Base-by-base conservation (phyloP, 2,329 filamentous ascomycete species). In the Blastomyces silverae region DNA sequence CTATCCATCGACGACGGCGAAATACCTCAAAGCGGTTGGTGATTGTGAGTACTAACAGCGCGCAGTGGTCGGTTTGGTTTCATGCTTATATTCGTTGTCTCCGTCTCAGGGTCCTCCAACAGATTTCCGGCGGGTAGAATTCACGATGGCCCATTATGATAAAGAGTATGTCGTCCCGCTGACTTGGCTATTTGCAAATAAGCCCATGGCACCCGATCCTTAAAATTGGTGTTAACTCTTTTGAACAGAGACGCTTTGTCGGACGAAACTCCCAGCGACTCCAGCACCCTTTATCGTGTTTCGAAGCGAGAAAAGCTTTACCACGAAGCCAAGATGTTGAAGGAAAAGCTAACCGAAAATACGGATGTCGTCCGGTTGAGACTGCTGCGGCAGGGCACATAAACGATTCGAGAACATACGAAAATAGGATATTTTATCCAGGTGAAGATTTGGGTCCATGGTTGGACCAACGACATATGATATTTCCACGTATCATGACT, bases 121-220 rank as follows among this genome's bases (percentile, higher is more conserved):
- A 34, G 73, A 80, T 69, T 79, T 80, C 65, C 73, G 77, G 48
- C 78, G 77, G 64, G 76, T 79, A 69, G 73, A 79, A 65, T 66
- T 76, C 65, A 74, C 74, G 58, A 68, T 75, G 20, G 48, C n/a
- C 75, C 72, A 65, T 37, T 48, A 42, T 46, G 53, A 63, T 22
- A 48, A 63, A 17, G 59, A 61, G 59, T 61, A 61, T 44, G 59
- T 61, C 42, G 8, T 7, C 31, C 25, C 6, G 20, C 50, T 46
- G 20, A 34, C 20, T 61, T 50, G 20, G 8, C 17, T 50, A 15
- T 39, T 28, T 31, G 39, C 57, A 31, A 20, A 15, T 39, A 48
- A 20, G 13, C 22, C 39, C 57, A 10, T 11, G 25, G n/a, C 39
- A 44, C 13, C 28, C 15, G 13, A 46, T 42, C 15, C 25, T 48